Evolutionary conservation across 371 early-diverging fungal genomes (phyloP), one percentile per base, ranked within the genome.

Genomic region (Mucor ambiguus): DNA sequence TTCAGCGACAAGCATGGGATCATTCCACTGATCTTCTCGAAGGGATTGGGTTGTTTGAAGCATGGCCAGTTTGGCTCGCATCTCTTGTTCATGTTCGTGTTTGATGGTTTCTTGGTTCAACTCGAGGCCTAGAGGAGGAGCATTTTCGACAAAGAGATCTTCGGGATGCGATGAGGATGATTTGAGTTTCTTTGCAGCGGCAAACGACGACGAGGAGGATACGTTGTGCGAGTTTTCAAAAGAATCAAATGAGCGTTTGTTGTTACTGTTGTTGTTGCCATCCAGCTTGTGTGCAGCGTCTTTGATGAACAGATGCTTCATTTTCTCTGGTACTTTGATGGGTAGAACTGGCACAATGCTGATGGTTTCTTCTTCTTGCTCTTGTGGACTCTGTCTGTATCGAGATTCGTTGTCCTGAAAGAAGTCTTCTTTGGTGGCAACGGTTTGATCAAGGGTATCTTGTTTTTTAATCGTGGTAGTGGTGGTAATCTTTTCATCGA

Each of bases 1-100:
- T 76, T 97, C 98, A 18, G 93, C 80, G 0, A 95, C 93, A 89
- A 97, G 93, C 82, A 94, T 76, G 0, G 97, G 96, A 79, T 96
- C 96, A 48, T 76, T 64, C 28, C 69, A 67, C 35, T 92, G 91
- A 11, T 85, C 87, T 56, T 90, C 89, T 52, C 33, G 64, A 20
- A 58, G 56, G 32, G 64, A 60, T 58, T 67, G 71, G 46, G 54
- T 75, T 33, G 70, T 75, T 66, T 71, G 61, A 20, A 56, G 70
- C 69, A 62, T 64, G 35, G 58, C 64, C 24, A 64, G 44, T 54
- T 68, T 55, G 3, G 70, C 66, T 7, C 70, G 61, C 4, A 35
- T 18, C 44, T 78, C 81, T 44, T 74, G 71, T 18, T 69, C 35
- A 24, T 37, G 38, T 16, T 80, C 76, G 46, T 35, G 30, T 26